Evolutionary conservation across 2,329 filamentous ascomycete species (phyloP).

Genomic region (Fusarium veterinarium): DNA sequence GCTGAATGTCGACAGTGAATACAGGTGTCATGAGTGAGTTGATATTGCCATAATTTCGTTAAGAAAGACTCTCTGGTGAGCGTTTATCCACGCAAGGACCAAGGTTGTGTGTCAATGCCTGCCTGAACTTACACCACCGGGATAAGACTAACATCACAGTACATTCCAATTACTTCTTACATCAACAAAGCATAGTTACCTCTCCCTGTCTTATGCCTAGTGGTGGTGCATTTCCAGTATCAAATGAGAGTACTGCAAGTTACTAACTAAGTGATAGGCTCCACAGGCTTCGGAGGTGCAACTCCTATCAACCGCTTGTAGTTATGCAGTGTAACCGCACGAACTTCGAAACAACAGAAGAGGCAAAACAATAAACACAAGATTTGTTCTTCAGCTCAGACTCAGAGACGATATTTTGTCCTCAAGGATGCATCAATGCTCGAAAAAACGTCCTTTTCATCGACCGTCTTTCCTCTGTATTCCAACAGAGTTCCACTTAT

Average conservation of each 20-base stretch:
- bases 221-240: not conserved
- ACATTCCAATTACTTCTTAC: not conserved
- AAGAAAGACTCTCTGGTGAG: not conserved
- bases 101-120: not conserved
- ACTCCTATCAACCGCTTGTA: not conserved
- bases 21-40: not conserved
- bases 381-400: not conserved
- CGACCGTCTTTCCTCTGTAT: not conserved
- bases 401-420: not conserved
- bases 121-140: not conserved
- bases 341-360: not conserved
- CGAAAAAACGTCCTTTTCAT: not conserved
- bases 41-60: not conserved
- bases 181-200: not conserved
- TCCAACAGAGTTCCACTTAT: not conserved
- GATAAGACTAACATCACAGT: not conserved
- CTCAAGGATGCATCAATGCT: not conserved
- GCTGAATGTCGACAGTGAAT: not conserved
- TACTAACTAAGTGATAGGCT: not conserved
- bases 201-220: not conserved
- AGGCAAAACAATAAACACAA: not conserved
- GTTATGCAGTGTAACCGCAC: not conserved
- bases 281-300: constrained; percentile 3
- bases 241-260: not conserved
- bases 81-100: not conserved